Conservation (phyloP, 2,329 filamentous ascomycete genomes). For the Phyllosticta paracitricarpa region DNA sequence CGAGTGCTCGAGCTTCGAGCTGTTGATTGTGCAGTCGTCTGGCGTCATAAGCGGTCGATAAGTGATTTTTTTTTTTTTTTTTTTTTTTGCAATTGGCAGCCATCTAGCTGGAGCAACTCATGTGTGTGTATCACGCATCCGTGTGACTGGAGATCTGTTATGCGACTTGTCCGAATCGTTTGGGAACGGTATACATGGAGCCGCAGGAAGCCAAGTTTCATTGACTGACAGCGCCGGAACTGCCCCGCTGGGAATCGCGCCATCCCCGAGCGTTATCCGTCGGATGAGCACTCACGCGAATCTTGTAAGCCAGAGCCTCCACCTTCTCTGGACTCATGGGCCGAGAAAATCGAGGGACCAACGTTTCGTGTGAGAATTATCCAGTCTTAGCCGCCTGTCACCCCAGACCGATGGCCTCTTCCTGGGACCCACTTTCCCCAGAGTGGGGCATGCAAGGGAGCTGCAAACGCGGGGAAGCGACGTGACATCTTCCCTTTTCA, state of each 20-base stretch:
- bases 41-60: neutral
- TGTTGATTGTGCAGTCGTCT: neutral
- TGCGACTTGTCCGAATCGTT: neutral
- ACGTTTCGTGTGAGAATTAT: neutral
- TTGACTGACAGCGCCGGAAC: neutral
- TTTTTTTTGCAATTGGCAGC: neutral
- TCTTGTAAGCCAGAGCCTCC: neutral
- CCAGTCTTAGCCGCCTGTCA: neutral
- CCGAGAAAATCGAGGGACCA: neutral
- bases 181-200: neutral
- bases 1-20: neutral
- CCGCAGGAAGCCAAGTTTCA: neutral
- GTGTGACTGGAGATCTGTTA: neutral
- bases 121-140: neutral
- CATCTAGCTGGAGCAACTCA: neutral
- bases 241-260: neutral
- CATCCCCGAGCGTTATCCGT: neutral
- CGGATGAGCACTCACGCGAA: neutral
- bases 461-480: neutral
- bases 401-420: neutral
- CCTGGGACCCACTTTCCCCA: neutral
- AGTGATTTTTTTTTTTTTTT: neutral
- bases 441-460: neutral
- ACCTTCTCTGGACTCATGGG: neutral
- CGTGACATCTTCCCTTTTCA: neutral